These are phyloP conservation scores for Solanum aculeatissimum DNA, from an alignment of 305 asterid species.

Conservation along the genomic window DNA sequence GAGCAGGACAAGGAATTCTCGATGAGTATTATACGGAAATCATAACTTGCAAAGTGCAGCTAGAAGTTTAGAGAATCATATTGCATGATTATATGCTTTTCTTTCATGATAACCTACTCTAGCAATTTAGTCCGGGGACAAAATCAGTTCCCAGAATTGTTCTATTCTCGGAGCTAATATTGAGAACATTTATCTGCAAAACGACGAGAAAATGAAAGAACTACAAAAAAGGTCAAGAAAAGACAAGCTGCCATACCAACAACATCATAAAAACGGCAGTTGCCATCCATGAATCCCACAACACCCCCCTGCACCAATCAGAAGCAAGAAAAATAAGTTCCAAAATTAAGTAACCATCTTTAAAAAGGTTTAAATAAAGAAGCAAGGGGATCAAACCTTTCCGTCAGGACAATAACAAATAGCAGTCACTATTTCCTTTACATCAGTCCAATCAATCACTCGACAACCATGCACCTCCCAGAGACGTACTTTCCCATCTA, in stretches of 20 bases:
- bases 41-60: background rate
- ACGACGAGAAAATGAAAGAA: background rate
- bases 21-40: background rate
- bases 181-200: background rate
- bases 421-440: constrained; percentile 58
- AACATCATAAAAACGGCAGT: constrained; percentile 49
- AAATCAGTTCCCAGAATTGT: background rate
- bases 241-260: constrained; percentile 10
- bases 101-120: background rate
- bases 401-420: constrained; percentile 60
- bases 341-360: background rate
- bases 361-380: background rate
- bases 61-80: background rate
- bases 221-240: background rate
- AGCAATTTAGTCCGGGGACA: background rate
- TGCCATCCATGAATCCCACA: constrained; percentile 69
- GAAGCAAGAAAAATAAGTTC: background rate
- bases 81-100: background rate
- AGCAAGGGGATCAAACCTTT: constrained; percentile 25
- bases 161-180: background rate
- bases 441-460: constrained; percentile 66
- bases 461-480: constrained; percentile 56
- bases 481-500: constrained; percentile 64
- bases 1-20: background rate
- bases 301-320: constrained; percentile 49